Conservation (phyloP, 306 rosid genomes). For the Inga laurina region DNA sequence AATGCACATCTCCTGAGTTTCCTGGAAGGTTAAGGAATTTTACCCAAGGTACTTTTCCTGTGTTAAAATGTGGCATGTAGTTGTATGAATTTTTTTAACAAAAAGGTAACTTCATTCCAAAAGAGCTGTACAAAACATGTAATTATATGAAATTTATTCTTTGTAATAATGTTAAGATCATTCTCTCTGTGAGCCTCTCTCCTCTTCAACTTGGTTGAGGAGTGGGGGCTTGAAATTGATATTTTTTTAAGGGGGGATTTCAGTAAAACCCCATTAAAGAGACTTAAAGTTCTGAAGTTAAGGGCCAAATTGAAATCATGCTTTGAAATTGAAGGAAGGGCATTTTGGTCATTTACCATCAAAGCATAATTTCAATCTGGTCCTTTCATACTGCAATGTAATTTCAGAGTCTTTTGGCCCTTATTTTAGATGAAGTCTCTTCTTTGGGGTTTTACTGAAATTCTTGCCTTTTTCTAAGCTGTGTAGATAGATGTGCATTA, state of each 20-base stretch:
- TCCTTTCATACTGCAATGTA: too few species aligned
- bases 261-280: not conserved
- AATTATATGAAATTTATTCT: conserved; percentile 31
- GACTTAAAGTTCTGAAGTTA: too few species aligned
- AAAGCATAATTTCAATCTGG: too few species aligned
- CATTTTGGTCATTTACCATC: too few species aligned
- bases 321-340: too few species aligned
- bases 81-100: conserved; percentile 32
- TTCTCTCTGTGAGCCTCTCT: not conserved
- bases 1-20: conserved; percentile 59
- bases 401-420: too few species aligned
- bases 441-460: too few species aligned
- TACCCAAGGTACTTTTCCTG: conserved; percentile 2
- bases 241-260: too few species aligned
- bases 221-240: too few species aligned
- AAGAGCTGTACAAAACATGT: conserved; percentile 2
- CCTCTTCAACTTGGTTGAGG: not conserved
- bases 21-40: conserved; percentile 23
- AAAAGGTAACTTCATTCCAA: not conserved
- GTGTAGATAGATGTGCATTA: not conserved
- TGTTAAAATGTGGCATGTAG: conserved; percentile 30
- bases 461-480: not conserved
- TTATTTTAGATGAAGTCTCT: too few species aligned
- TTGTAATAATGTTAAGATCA: conserved; percentile 17
- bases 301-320: too few species aligned